A percentile compares a stretch with the other conserved stretches of the same genome.
These are phyloP conservation scores for Atalantia buxifolia DNA, from an alignment of 345 rosid species.

Conservation along the genomic window DNA sequence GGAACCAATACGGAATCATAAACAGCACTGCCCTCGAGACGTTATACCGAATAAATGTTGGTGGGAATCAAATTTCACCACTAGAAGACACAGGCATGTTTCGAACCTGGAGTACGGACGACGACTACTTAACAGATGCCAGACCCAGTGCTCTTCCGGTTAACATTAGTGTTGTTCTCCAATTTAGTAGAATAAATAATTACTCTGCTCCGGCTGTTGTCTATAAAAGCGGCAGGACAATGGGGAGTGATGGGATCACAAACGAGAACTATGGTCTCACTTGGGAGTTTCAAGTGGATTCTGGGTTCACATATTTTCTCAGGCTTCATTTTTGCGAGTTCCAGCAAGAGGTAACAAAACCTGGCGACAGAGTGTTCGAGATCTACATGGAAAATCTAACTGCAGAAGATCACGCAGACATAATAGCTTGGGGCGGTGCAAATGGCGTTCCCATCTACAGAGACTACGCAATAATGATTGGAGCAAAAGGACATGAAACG, in stretches of 20 bases:
- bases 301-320: constrained; percentile 31
- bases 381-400: constrained; percentile 22
- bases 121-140: neutral
- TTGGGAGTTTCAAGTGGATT: constrained; percentile 43
- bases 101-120: constrained; percentile 26
- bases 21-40: constrained; percentile 18
- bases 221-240: constrained; percentile 27
- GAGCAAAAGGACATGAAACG: constrained; percentile 6
- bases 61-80: rapidly evolving
- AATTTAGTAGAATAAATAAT: neutral
- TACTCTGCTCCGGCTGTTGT: constrained; percentile 36
- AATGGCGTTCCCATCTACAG: constrained; percentile 16
- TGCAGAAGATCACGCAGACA: constrained; percentile 9
- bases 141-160: rapidly evolving
- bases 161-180: too few relatives aligned
- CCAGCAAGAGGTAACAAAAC: neutral
- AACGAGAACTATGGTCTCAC: constrained; percentile 29
- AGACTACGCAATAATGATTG: constrained; percentile 18
- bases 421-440: constrained; percentile 9
- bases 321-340: constrained; percentile 57
- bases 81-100: constrained; percentile 24
- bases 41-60: constrained; percentile 32
- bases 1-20: rapidly evolving
- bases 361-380: neutral
- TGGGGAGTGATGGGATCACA: constrained; percentile 7